phyloP scores from a whole-genome alignment of 768 basidiomycete genomes.

The Boletus subparvulus region DNA sequence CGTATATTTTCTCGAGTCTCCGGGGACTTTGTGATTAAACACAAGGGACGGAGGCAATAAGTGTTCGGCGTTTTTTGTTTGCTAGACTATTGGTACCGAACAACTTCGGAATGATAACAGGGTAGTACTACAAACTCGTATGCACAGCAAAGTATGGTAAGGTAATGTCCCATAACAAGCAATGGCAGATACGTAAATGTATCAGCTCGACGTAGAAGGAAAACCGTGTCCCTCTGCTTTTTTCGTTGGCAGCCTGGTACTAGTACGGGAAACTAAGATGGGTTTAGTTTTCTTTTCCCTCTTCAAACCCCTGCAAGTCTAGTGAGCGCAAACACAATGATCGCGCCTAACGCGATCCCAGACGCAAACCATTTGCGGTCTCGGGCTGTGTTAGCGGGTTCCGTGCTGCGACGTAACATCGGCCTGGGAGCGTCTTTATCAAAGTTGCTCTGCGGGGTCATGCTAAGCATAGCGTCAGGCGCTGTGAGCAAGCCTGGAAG shows the following conservation, averaged over 20 bases:
- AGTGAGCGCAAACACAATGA: conserved; percentile 7
- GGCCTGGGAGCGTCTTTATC: conserved; percentile 15
- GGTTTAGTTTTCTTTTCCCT: background rate
- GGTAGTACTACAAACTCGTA: too few species aligned
- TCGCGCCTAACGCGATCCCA: conserved; percentile 21
- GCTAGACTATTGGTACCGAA: too few species aligned
- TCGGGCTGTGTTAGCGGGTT: background rate
- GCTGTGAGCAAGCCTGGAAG: conserved; percentile 46
- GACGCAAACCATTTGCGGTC: conserved; percentile 13
- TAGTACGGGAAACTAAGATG: background rate
- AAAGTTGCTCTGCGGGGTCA: conserved; percentile 15
- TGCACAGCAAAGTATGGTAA: too few species aligned
- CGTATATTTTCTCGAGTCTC: too few species aligned
- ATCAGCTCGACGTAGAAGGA: background rate
- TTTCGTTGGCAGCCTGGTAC: background rate
- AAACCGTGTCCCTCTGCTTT: background rate
- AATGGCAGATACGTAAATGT: too few species aligned
- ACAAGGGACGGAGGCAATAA: too few species aligned
- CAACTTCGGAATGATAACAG: too few species aligned
- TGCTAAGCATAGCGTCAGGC: conserved; percentile 17
- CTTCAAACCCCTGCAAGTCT: background rate
- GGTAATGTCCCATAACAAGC: too few species aligned
- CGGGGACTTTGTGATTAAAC: too few species aligned
- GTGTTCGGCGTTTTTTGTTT: too few species aligned
- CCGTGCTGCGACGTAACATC: conserved; percentile 3